phyloP scores from a whole-genome alignment of 2,329 filamentous ascomycete species.

The Annulohypoxylon truncatum region DNA sequence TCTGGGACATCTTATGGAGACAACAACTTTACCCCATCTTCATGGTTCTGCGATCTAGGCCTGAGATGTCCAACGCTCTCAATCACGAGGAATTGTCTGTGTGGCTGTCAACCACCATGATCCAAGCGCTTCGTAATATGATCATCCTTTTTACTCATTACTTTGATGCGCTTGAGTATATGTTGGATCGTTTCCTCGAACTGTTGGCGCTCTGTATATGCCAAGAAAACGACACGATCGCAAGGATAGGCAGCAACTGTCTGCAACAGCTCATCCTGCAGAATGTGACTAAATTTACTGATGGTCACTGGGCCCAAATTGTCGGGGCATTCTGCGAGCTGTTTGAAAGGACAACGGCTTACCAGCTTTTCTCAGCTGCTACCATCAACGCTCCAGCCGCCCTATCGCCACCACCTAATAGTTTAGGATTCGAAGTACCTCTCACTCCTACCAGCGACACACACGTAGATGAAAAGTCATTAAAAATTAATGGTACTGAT shows the following conservation, averaged over 20 bases:
- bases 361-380: conserved; percentile 92
- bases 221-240: conserved; percentile 98
- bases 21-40: conserved; percentile 98
- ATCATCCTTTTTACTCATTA: conserved; percentile 99
- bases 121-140: conserved; percentile 97
- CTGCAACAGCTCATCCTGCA: conserved; percentile 95
- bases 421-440: conserved; percentile 61
- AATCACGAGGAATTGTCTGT: conserved; percentile 98
- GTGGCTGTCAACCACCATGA: conserved; percentile 99
- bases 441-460: conserved; percentile 56
- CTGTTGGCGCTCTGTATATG: conserved; percentile 95
- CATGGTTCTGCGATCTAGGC: conserved; percentile 94
- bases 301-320: conserved; percentile 92
- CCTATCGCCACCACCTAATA: conserved; percentile 64
- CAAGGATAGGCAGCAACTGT: conserved; percentile 97
- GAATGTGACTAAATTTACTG: conserved; percentile 91
- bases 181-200: conserved; percentile 97
- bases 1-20: conserved; percentile 98
- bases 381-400: conserved; percentile 66
- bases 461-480: conserved; percentile 63
- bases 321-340: conserved; percentile 96
- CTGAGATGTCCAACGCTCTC: conserved; percentile 93
- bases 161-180: conserved; percentile 94
- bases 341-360: conserved; percentile 93
- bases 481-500: conserved; percentile 69